phyloP scores from a whole-genome alignment of 2,329 filamentous ascomycete species.

The Talaromyces sp. region DNA sequence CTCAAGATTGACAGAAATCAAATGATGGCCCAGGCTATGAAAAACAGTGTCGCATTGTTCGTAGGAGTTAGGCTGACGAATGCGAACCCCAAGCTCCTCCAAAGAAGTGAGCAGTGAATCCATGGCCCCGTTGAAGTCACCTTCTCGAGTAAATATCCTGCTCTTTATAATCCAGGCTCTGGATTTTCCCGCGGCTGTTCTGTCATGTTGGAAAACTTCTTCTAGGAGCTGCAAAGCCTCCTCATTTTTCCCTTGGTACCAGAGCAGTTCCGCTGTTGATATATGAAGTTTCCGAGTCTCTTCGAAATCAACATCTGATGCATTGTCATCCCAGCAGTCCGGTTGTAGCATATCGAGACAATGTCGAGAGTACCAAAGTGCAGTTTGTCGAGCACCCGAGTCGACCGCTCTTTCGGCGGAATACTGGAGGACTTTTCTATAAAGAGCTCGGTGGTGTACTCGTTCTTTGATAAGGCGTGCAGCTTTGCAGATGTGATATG shows the following conservation, averaged over 20 bases:
- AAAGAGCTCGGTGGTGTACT: constrained; percentile 57
- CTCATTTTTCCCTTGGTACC: constrained; percentile 67
- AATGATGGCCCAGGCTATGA: constrained; percentile 53
- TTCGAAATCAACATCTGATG: constrained; percentile 71
- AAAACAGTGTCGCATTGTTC: constrained; percentile 76
- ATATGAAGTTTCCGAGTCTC: constrained; percentile 79
- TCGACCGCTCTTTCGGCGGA: constrained; percentile 74
- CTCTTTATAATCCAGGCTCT: constrained; percentile 79
- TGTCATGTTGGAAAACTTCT: constrained; percentile 65
- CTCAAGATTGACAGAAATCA: constrained; percentile 53
- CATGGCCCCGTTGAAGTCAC: constrained; percentile 66
- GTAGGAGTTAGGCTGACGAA: constrained; percentile 63
- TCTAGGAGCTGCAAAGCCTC: constrained; percentile 64
- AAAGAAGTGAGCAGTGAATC: constrained; percentile 66
- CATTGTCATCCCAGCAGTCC: constrained; percentile 66
- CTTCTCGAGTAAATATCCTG: constrained; percentile 68
- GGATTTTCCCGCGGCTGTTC: constrained; percentile 70
- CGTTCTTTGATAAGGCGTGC: constrained; percentile 66
- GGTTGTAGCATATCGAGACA: constrained; percentile 75
- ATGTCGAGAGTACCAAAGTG: constrained; percentile 72
- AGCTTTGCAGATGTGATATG: constrained; percentile 75
- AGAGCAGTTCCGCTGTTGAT: constrained; percentile 74
- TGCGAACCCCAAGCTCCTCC: constrained; percentile 59
- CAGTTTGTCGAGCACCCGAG: constrained; percentile 75
- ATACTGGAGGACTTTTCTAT: constrained; percentile 70